These are phyloP conservation scores for Nothopassalora personata DNA, from an alignment of 2,329 filamentous ascomycete genomes.

Conservation along the genomic window DNA sequence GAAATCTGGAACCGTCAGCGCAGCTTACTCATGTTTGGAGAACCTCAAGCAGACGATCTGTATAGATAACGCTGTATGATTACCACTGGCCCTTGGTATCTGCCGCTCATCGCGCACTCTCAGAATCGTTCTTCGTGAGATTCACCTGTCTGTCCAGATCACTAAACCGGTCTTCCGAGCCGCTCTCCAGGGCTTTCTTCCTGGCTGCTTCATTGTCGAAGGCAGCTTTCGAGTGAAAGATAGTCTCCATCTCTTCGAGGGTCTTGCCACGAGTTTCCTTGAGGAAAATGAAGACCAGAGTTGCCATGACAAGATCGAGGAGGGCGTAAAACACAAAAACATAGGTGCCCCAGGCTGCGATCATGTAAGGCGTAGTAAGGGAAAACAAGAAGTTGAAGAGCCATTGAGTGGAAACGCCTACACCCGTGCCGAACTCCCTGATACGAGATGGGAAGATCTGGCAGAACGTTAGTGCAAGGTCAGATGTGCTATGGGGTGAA, in stretches of 20 bases:
- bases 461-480: slow-evolving; percentile 35
- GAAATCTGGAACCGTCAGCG: neutral
- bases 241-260: slow-evolving; percentile 34
- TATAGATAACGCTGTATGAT: neutral
- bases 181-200: slow-evolving; percentile 13
- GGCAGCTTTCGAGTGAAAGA: slow-evolving; percentile 23
- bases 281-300: slow-evolving; percentile 36
- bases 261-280: slow-evolving; percentile 35
- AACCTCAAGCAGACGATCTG: neutral
- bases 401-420: slow-evolving; percentile 49
- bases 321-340: slow-evolving; percentile 42
- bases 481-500: neutral
- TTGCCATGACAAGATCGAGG: slow-evolving; percentile 41
- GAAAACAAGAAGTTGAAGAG: slow-evolving; percentile 49
- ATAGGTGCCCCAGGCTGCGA: slow-evolving; percentile 47
- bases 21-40: neutral
- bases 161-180: slow-evolving; percentile 13
- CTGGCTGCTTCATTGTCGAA: slow-evolving; percentile 25
- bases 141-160: slow-evolving; percentile 2
- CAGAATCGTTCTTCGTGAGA: neutral
- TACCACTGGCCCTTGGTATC: neutral
- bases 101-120: neutral
- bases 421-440: slow-evolving; percentile 47
- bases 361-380: slow-evolving; percentile 48
- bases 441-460: slow-evolving; percentile 51